Evolutionary conservation across 805 yeast species (phyloP).

Genomic region (Saccharomycopsis capsularis): DNA sequence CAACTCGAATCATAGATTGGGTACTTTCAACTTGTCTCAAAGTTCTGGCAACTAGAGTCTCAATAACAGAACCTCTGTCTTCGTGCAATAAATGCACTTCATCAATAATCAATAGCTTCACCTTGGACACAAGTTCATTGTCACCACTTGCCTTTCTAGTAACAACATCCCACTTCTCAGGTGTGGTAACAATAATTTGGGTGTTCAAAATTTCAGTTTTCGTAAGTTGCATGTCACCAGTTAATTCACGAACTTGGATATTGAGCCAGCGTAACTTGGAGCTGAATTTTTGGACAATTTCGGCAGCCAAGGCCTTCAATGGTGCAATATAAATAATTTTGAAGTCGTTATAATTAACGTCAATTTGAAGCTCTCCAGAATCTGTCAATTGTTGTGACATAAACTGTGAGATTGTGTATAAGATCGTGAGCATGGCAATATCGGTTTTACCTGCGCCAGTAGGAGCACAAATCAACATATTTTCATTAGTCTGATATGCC

Average conservation of each 20-base stretch:
- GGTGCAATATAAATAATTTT: conserved; percentile 93
- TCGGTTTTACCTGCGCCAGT: conserved; percentile 98
- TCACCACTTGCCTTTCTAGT: conserved; percentile 91
- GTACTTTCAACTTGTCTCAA: conserved; percentile 90
- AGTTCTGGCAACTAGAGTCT: conserved; percentile 90
- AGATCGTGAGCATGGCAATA: conserved; percentile 74
- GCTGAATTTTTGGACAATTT: conserved; percentile 85
- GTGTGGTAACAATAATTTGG: conserved; percentile 87
- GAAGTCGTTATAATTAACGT: conserved; percentile 75
- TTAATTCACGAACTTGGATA: conserved; percentile 75
- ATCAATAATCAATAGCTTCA: conserved; percentile 82
- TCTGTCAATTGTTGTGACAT: conserved; percentile 44
- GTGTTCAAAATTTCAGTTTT: conserved; percentile 72
- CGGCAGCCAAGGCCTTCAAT: conserved; percentile 90
- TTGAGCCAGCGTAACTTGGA: conserved; percentile 79
- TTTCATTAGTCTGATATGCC: conserved; percentile 88
- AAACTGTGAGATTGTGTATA: conserved; percentile 72
- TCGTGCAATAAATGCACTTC: conserved; percentile 96
- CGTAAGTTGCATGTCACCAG: conserved; percentile 94
- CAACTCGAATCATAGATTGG: conserved; percentile 88
- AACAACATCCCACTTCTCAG: conserved; percentile 97
- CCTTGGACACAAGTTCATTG: conserved; percentile 73
- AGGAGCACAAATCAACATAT: conserved; percentile 95
- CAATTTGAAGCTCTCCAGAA: conserved; percentile 44
- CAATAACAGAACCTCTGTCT: conserved; percentile 97